Conservation (phyloP, 768 basidiomycete genomes). For the Agrocybe praecox region DNA sequence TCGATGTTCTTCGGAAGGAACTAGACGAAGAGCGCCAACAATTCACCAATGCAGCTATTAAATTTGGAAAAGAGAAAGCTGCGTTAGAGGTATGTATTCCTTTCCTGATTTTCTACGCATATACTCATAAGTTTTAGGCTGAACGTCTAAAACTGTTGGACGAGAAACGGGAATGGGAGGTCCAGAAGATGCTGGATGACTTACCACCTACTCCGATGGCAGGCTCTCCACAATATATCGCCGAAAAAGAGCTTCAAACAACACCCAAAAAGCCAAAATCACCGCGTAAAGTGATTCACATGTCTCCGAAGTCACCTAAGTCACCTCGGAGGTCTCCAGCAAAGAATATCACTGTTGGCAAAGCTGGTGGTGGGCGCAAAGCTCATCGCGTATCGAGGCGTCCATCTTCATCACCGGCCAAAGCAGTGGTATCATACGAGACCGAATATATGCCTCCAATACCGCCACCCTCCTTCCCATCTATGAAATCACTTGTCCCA, state of each 20-base stretch:
- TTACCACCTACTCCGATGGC: constrained; percentile 47
- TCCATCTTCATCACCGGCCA: constrained; percentile 42
- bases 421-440: constrained; percentile 37
- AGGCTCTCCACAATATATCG: constrained; percentile 18
- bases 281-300: constrained; percentile 33
- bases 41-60: constrained; percentile 65
- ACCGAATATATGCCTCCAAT: constrained; percentile 41
- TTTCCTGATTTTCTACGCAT: constrained; percentile 4
- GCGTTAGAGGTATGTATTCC: constrained; percentile 56
- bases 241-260: constrained; percentile 13
- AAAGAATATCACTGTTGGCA: constrained; percentile 43
- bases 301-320: constrained; percentile 32
- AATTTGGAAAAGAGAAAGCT: constrained; percentile 65
- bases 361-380: constrained; percentile 46
- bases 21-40: constrained; percentile 68
- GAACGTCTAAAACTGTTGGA: constrained; percentile 64
- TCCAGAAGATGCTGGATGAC: constrained; percentile 62
- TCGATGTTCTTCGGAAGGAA: constrained; percentile 54
- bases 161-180: constrained; percentile 76
- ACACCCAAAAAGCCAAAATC: constrained; percentile 34
- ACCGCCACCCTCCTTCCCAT: constrained; percentile 30
- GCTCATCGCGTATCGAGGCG: constrained; percentile 43
- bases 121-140: constrained; percentile 41
- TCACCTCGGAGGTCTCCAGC: constrained; percentile 23
- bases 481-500: constrained; percentile 34